These are phyloP conservation scores for Lanzia echinophila DNA, from an alignment of 2,329 filamentous ascomycete species.

Conservation along the genomic window DNA sequence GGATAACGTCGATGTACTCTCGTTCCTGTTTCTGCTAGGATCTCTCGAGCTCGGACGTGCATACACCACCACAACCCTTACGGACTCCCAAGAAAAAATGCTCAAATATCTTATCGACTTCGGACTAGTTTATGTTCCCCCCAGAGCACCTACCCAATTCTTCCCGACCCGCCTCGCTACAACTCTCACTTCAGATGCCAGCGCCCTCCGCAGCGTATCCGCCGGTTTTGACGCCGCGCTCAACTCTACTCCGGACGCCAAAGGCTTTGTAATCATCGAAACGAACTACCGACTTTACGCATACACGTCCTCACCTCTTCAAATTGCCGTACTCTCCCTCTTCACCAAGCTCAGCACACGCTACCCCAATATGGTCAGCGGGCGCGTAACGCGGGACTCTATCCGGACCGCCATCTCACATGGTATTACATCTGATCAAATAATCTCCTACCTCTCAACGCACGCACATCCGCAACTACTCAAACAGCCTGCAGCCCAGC, in stretches of 20 bases:
- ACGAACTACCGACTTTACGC: constrained; percentile 98
- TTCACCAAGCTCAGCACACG: constrained; percentile 85
- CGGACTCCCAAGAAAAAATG: constrained; percentile 77
- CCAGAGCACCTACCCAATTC: constrained; percentile 52
- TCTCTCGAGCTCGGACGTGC: constrained; percentile 86
- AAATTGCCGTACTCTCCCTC: constrained; percentile 87
- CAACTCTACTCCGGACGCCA: constrained; percentile 39
- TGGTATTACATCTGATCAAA: constrained; percentile 92
- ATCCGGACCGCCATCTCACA: constrained; percentile 80
- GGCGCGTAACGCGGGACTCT: constrained; percentile 81
- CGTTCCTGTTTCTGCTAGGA: constrained; percentile 92
- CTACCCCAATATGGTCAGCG: constrained; percentile 90
- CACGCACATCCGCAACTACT: constrained; percentile 94
- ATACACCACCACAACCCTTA: constrained; percentile 81
- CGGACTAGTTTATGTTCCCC: constrained; percentile 76
- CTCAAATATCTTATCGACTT: constrained; percentile 88
- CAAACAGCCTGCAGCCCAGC: constrained; percentile 37
- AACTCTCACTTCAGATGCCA: constrained; percentile 72
- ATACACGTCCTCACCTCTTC: constrained; percentile 87
- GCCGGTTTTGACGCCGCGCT: constrained; percentile 63
- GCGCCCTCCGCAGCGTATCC: constrained; percentile 62
- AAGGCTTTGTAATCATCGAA: constrained; percentile 90
- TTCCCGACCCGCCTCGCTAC: constrained; percentile 93
- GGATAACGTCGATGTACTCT: constrained; percentile 88
- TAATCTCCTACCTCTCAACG: constrained; percentile 84